Conservation (phyloP, 2,329 filamentous ascomycete genomes). For the Cercospora zeina region DNA sequence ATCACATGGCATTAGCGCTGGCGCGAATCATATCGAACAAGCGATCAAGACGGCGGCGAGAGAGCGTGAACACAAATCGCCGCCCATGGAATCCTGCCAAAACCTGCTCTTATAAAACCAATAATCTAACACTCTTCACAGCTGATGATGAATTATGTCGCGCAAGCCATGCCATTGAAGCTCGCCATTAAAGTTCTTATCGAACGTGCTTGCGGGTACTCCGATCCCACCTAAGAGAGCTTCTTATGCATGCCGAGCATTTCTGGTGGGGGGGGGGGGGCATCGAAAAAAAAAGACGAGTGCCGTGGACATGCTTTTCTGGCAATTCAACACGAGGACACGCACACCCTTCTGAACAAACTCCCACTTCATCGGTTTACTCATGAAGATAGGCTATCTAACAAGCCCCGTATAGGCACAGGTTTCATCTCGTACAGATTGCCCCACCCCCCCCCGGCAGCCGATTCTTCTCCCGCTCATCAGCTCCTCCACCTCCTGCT, state of each 20-base stretch:
- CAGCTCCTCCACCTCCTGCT: slow-evolving; percentile 5
- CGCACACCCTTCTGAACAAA: not conserved
- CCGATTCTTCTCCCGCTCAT: not conserved
- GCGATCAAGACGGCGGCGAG: not conserved
- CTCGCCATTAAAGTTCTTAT: slow-evolving; percentile 11
- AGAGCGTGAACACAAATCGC: slow-evolving; percentile 5
- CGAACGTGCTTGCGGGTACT: slow-evolving; percentile 11
- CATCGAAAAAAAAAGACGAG: not conserved
- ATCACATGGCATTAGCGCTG: slow-evolving; percentile 6
- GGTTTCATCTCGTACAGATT: not conserved
- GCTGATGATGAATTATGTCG: slow-evolving; percentile 8
- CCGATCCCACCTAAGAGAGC: slow-evolving; percentile 4
- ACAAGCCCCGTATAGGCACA: slow-evolving; percentile 14
- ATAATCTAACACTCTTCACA: not conserved
- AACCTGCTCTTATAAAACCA: not conserved
- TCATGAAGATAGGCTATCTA: slow-evolving; percentile 8
- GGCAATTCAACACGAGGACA: slow-evolving; percentile 10
- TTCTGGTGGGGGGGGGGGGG: slow-evolving; percentile 8
- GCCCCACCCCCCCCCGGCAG: not conserved
- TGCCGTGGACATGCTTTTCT: not conserved
- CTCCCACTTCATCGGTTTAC: not conserved
- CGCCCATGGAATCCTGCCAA: not conserved
- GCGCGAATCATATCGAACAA: not conserved
- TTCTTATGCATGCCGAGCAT: slow-evolving; percentile 14
- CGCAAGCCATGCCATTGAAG: slow-evolving; percentile 4